phyloP scores from a whole-genome alignment of 2,329 filamentous ascomycete genomes.

The Eutypella sp. region DNA sequence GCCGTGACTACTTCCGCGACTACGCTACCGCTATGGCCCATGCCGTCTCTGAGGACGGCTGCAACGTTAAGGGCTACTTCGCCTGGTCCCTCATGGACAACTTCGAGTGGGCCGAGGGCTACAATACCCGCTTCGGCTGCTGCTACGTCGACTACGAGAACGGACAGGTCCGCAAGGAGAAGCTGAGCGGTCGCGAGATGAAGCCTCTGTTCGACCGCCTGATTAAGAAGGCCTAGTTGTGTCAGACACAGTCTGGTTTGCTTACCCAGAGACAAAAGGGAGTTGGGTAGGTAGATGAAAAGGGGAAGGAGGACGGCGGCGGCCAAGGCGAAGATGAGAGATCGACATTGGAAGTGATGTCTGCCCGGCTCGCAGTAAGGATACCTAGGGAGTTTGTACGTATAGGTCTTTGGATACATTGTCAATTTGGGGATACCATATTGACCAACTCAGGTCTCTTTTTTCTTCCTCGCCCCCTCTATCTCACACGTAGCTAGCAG shows the following conservation, averaged over 20 bases:
- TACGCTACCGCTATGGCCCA: conserved; percentile 75
- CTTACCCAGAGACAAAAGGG: too few species aligned
- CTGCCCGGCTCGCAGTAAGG: background rate
- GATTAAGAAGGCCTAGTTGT: background rate
- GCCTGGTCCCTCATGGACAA: conserved; percentile 89
- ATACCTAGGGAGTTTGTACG: background rate
- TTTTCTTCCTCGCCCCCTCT: too few species aligned
- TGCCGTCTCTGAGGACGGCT: conserved; percentile 66
- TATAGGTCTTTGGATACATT: background rate
- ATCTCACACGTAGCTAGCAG: too few species aligned
- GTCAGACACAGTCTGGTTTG: too few species aligned
- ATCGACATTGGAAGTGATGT: background rate
- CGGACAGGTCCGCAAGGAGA: background rate
- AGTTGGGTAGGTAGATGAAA: too few species aligned
- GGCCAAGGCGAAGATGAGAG: too few species aligned
- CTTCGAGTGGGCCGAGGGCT: conserved; percentile 90
- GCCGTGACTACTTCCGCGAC: conserved; percentile 70
- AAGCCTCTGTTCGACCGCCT: background rate
- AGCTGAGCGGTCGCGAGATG: background rate
- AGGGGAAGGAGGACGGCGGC: too few species aligned
- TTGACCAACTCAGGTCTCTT: too few species aligned
- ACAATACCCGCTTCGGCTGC: conserved; percentile 80
- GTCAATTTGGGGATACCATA: background rate
- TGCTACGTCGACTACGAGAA: conserved; percentile 54
- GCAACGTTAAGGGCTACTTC: conserved; percentile 74